A percentile compares a stretch with the other conserved stretches of the same genome.
Evolutionary conservation across 306 rosid genomes (phyloP).

Genomic region (Chamaecrista fasciculata): DNA sequence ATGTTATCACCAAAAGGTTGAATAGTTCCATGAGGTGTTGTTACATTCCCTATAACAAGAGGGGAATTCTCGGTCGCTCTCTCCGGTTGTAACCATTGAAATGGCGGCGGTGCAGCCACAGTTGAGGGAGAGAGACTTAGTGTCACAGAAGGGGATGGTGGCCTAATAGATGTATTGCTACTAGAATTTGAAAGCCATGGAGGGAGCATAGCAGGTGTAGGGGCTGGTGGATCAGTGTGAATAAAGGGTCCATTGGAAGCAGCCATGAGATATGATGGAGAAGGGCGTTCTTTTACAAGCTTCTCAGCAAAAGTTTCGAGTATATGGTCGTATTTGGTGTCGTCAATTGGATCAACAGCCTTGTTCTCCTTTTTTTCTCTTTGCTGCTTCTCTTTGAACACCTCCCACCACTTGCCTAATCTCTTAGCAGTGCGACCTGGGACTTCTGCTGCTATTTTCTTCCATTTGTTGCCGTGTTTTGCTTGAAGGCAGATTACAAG

Average conservation of each 20-base stretch:
- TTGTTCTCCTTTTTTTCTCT: constrained; percentile 64
- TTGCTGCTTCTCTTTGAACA: constrained; percentile 78
- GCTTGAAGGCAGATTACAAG: constrained; percentile 75
- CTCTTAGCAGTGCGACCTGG: constrained; percentile 87
- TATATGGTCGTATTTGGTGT: constrained; percentile 69
- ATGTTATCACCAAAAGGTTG: constrained; percentile 53
- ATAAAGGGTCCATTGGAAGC: constrained; percentile 68
- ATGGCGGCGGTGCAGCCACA: constrained; percentile 62
- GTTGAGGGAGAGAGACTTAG: constrained; percentile 76
- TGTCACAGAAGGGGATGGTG: constrained; percentile 82
- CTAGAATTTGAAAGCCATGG: constrained; percentile 85
- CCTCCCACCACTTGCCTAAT: constrained; percentile 96
- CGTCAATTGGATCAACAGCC: constrained; percentile 49
- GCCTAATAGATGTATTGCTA: constrained; percentile 47
- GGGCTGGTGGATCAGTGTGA: constrained; percentile 53
- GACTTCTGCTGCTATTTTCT: constrained; percentile 80
- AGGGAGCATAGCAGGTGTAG: constrained; percentile 62
- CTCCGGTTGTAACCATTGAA: constrained; percentile 73
- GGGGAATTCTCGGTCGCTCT: constrained; percentile 60
- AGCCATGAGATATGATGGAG: constrained; percentile 67
- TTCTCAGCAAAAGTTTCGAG: constrained; percentile 74
- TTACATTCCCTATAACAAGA: constrained; percentile 47
- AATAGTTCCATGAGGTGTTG: constrained; percentile 47
- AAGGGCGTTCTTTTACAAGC: constrained; percentile 49
- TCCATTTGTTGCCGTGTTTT: constrained; percentile 85